phyloP scores from a whole-genome alignment of 352 stramenopile genomes.

The Pythium periplocum region DNA sequence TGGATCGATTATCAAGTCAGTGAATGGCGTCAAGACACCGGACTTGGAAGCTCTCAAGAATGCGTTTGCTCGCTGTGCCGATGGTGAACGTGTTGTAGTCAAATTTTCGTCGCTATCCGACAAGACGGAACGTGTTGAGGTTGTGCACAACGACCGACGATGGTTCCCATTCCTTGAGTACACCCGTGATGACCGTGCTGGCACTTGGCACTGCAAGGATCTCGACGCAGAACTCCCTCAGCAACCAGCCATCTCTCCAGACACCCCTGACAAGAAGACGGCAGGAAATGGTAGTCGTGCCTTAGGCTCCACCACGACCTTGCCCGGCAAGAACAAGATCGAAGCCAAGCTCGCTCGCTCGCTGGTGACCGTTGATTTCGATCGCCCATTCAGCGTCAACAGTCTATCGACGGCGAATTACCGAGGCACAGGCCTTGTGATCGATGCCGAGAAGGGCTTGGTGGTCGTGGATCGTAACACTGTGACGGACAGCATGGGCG shows the following conservation, averaged over 20 bases:
- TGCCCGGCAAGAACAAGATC: constrained; percentile 77
- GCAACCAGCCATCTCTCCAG: constrained; percentile 3
- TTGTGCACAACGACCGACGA: constrained; percentile 86
- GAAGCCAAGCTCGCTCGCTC: constrained; percentile 81
- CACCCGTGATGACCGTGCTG: constrained; percentile 65
- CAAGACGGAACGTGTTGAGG: constrained; percentile 77
- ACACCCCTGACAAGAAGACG: constrained; percentile 7
- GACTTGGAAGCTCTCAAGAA: constrained; percentile 81
- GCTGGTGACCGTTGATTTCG: constrained; percentile 82
- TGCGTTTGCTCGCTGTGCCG: constrained; percentile 62
- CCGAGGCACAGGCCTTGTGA: constrained; percentile 81
- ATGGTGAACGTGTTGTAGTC: constrained; percentile 81
- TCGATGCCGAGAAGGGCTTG: constrained; percentile 81
- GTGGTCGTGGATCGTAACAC: constrained; percentile 92
- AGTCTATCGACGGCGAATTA: constrained; percentile 84
- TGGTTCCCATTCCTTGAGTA: constrained; percentile 90
- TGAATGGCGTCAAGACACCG: constrained; percentile 82
- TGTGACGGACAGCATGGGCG: constrained; percentile 82
- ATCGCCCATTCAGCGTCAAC: constrained; percentile 83
- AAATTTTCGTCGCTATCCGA: constrained; percentile 78
- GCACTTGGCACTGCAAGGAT: constrained; percentile 74
- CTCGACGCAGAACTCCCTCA: constrained; percentile 27
- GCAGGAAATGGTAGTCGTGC: constrained; percentile 22
- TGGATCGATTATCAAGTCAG: constrained; percentile 81
- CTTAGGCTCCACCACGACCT: constrained; percentile 72